These are phyloP conservation scores for Dorcoceras hygrometricum DNA, from an alignment of 257 asterid species.

Conservation along the genomic window DNA sequence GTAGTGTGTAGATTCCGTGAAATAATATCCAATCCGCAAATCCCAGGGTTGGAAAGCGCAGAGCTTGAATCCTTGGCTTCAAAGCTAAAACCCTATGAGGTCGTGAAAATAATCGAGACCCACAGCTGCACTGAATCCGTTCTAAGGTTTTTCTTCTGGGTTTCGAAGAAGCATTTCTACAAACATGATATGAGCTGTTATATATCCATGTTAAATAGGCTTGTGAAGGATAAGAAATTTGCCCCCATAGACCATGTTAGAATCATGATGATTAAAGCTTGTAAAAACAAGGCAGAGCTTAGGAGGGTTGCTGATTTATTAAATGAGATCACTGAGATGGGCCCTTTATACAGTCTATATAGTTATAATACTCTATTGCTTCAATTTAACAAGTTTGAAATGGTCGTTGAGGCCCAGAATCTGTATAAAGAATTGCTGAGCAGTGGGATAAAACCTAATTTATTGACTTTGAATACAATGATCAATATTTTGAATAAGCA, in stretches of 20 bases:
- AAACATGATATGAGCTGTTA: slow-evolving; percentile 74
- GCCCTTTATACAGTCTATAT: slow-evolving; percentile 51
- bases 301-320: slow-evolving; percentile 51
- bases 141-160: slow-evolving; percentile 72
- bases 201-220: slow-evolving; percentile 72
- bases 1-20: slow-evolving; percentile 48
- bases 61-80: slow-evolving; percentile 55
- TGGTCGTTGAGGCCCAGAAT: slow-evolving; percentile 59
- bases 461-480: slow-evolving; percentile 77
- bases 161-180: slow-evolving; percentile 73
- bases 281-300: slow-evolving; percentile 56
- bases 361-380: slow-evolving; percentile 81
- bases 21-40: slow-evolving; percentile 44
- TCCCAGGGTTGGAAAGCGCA: slow-evolving; percentile 54
- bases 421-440: slow-evolving; percentile 44
- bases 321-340: slow-evolving; percentile 42
- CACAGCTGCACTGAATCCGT: slow-evolving; percentile 45
- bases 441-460: slow-evolving; percentile 60
- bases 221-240: slow-evolving; percentile 48
- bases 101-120: slow-evolving; percentile 46
- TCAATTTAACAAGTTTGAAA: slow-evolving; percentile 69
- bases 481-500: slow-evolving; percentile 75
- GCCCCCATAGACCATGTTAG: slow-evolving; percentile 73
- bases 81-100: slow-evolving; percentile 61
- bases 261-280: slow-evolving; percentile 71